Evolutionary conservation across 257 asterid species (phyloP), one percentile per base, ranked within the genome.

Genomic region (Scutellaria galericulata): DNA sequence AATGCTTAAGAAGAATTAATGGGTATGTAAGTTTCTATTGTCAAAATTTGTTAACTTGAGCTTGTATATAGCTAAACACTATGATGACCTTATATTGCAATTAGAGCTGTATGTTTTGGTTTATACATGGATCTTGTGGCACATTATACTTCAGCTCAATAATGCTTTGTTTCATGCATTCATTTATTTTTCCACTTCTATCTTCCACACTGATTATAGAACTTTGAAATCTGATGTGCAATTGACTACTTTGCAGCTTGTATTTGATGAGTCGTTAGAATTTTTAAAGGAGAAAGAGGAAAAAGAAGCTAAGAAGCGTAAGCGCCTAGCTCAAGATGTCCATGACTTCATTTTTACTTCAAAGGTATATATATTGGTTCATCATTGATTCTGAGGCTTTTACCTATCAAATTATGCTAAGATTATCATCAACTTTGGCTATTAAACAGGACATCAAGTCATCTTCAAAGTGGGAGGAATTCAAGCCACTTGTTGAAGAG

Each of bases 391-490:
- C 65, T 60, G n/a, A 18, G 62, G 55, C 62, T 53, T 69, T 62
- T 48, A 18, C 45, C 20, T 64, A 12, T 31, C 50, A 48, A 63
- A 67, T 73, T 73, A 13, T 73, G 59, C 57, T 70, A 39, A 59
- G 44, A 66, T 48, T 31, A 57, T 60, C 63, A 65, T 74, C 68
- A 40, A 48, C 2, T 45, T 65, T 78, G 51, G 46, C 7, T 31
- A 22, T 70, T 78, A 58, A 54, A 70, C 86, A 95, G 99, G 96
- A 92, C 54, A 78, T 95, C 56, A 78, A 94, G 44, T 74, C 85
- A 52, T 84, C 90, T 39, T 87, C 97, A 56, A 86, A 82, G 83
- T 95, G 98, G 98, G 98, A 88, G 75, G 98, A 92, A 47, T 82
- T 83, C 82, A 85, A 85, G 77, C 65, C 79, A n/a, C 81, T 84